Evolutionary conservation across 2,329 filamentous ascomycete genomes (phyloP), one percentile per base, ranked within the genome.

Genomic region (Colletotrichum tropicale): DNA sequence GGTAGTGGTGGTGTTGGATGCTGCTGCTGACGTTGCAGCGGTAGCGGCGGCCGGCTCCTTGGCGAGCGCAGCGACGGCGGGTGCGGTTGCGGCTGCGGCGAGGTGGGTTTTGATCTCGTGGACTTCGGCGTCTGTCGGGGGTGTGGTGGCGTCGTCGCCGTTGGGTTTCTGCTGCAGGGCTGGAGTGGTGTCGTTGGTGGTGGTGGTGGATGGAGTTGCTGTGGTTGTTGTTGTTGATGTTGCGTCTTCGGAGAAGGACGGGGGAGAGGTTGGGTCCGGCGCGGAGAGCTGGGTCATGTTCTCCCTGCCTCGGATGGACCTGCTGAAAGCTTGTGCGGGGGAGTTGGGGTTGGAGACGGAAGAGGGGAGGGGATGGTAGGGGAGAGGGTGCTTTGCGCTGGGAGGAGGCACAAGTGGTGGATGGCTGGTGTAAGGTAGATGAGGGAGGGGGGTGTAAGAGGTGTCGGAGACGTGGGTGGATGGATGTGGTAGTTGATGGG

Each of bases 231-330:
- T 48, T 24, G 56, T 6, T 56, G 66, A 24, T 38, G 36, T 62
- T 68, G 70, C 73, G 70, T 69, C 74, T 69, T 76, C 74, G 74
- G 74, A 74, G 64, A 69, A 52, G 58, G 74, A 76, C 70, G 74
- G 74, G 52, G 74, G 70, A 26, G 70, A 65, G 70, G 70, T 30
- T 75, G 73, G 73, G 76, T 62, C 76, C 74, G 77, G 78, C 78
- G 52, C 67, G 78, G 66, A 78, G 72, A 75, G 75, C 76, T 79
- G 79, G 76, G 76, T 76, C 62, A 79, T 74, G 10, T 62, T 52
- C 43, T 52, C n/a, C 43, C 43, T 52, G 43, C 43, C 71, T 77
- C 66, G 78, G 74, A 26, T 62, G 67, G 67, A 70, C 67, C 38
- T 70, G 24, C 70, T 55, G 66, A 28, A 66, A 71, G 43, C 15